phyloP scores from a whole-genome alignment of 257 asterid species.

The Jaltomata sinuosa region DNA sequence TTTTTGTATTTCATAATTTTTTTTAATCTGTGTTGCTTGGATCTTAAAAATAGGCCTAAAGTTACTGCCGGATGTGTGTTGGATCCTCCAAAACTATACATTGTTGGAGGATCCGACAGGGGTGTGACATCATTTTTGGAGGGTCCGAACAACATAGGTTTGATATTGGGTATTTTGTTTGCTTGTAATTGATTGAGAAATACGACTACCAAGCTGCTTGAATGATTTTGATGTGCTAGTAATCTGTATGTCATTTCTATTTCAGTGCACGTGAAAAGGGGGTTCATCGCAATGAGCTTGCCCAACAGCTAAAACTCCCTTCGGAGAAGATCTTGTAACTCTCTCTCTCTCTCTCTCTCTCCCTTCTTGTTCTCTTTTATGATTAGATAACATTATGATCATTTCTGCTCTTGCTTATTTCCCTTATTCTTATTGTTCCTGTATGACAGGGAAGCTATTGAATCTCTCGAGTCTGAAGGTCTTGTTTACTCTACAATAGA shows the following conservation, averaged over 20 bases:
- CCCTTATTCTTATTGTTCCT: background rate
- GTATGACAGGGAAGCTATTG: constrained; percentile 54
- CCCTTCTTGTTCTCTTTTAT: background rate
- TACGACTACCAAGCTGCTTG: background rate
- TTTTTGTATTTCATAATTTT: background rate
- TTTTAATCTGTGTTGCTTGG: background rate
- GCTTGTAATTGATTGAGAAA: background rate
- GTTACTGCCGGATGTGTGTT: background rate
- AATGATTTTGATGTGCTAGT: background rate
- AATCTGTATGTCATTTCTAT: constrained; percentile 5
- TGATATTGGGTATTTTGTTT: background rate
- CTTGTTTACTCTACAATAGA: constrained; percentile 62
- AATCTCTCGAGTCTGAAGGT: constrained; percentile 58
- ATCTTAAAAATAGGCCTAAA: no score
- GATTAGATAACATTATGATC: background rate
- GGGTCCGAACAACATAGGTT: background rate
- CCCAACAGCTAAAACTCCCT: constrained; percentile 42
- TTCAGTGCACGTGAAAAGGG: constrained; percentile 56
- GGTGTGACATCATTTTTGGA: background rate
- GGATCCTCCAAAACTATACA: background rate
- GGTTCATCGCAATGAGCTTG: constrained; percentile 51
- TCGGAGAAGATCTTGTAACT: constrained; percentile 39
- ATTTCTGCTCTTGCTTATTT: background rate
- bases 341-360: constrained; percentile 16
- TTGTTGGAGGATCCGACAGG: background rate